Conservation (phyloP, 108 stramenopile genomes). For the Cyclotella sp. region DNA sequence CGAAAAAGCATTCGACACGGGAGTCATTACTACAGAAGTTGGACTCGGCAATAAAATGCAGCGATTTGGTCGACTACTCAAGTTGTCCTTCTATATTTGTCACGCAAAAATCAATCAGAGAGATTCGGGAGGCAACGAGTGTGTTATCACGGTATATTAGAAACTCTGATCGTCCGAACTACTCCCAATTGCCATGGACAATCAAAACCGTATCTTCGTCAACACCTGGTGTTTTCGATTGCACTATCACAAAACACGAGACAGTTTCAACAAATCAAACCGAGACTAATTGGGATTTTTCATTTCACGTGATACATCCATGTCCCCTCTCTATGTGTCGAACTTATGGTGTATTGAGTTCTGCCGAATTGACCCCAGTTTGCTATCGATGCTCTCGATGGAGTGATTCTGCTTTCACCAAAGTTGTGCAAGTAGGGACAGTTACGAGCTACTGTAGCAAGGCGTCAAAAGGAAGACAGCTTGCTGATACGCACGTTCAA, state of each 20-base stretch:
- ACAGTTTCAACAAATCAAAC: not conserved
- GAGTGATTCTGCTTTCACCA: not conserved
- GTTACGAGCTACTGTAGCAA: not conserved
- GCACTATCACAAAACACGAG: not conserved
- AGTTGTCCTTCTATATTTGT: not conserved
- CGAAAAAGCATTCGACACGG: no score
- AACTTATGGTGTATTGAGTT: not conserved
- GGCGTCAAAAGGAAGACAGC: not conserved
- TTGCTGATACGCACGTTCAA: not conserved
- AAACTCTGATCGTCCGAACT: not conserved
- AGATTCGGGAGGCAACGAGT: conserved; percentile 1
- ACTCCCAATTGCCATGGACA: no score
- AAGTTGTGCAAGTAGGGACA: not conserved
- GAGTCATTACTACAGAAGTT: no score
- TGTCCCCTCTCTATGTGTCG: not conserved
- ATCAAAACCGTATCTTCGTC: not conserved
- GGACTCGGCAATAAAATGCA: no score
- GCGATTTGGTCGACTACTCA: no score
- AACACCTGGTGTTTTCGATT: not conserved
- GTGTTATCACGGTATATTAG: not conserved
- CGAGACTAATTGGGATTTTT: not conserved
- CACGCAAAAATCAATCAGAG: not conserved
- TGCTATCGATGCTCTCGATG: not conserved
- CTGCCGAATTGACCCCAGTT: not conserved
- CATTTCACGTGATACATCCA: not conserved